A percentile compares a stretch with the other conserved stretches of the same genome.
phyloP scores from a whole-genome alignment of 306 rosid species.

The Sicyos baderoa region DNA sequence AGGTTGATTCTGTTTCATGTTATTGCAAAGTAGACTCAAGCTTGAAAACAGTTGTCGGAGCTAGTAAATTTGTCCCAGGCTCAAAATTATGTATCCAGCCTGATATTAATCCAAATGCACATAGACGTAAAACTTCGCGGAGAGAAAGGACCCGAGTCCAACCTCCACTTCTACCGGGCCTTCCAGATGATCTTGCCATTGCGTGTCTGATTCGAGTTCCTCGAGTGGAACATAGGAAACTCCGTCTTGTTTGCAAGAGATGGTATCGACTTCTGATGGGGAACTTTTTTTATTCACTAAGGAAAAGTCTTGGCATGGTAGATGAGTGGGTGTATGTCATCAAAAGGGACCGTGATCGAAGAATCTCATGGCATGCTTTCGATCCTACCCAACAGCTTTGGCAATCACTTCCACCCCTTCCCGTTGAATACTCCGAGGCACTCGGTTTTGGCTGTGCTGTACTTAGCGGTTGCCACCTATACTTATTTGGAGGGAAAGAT shows the following conservation, averaged over 20 bases:
- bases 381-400: conserved; percentile 94
- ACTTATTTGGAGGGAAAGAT: conserved; percentile 96
- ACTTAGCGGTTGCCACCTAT: conserved; percentile 89
- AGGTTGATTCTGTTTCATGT: conserved; percentile 98
- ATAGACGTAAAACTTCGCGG: conserved; percentile 59
- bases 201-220: conserved; percentile 97
- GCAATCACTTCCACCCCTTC: conserved; percentile 98
- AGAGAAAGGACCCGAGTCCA: conserved; percentile 80
- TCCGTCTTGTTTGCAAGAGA: conserved; percentile 90
- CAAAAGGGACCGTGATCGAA: conserved; percentile 92
- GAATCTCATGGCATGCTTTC: conserved; percentile 92
- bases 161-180: conserved; percentile 94
- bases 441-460: conserved; percentile 98
- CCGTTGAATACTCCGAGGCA: conserved; percentile 87
- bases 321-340: conserved; percentile 99
- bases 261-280: conserved; percentile 90
- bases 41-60: conserved; percentile 90
- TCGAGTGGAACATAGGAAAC: conserved; percentile 77
- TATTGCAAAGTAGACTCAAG: conserved; percentile 96
- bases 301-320: conserved; percentile 96
- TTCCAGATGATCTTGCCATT: conserved; percentile 98
- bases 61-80: conserved; percentile 92
- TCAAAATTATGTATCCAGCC: conserved; percentile 94
- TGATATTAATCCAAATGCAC: conserved; percentile 91
- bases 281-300: conserved; percentile 84